Percentiles rank a stretch among this genome's conserved stretches.
Conservation (phyloP, 352 stramenopile species). For the Phytophthora podocarpi region DNA sequence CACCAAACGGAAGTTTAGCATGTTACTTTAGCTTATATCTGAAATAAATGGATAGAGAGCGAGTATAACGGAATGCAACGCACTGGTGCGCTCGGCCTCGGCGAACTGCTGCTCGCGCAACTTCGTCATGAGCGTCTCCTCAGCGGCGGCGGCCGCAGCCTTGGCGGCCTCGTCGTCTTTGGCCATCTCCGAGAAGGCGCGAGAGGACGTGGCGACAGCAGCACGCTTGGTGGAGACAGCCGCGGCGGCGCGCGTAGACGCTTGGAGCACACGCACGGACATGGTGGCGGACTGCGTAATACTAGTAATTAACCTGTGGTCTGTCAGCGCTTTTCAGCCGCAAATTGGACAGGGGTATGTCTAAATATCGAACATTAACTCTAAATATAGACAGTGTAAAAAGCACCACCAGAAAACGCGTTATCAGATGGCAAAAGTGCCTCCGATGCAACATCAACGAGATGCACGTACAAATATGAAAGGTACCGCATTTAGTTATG, state of each 20-base stretch:
- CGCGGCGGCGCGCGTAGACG: constrained; percentile 25
- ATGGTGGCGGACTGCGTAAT: constrained; percentile 20
- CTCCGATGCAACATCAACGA: too few relatives aligned
- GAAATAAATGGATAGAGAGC: too few relatives aligned
- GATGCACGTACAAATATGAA: constrained; percentile 26
- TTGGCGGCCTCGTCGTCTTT: constrained; percentile 52
- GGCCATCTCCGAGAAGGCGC: constrained; percentile 52
- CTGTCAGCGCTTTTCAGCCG: constrained; percentile 21
- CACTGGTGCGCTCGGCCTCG: constrained; percentile 62
- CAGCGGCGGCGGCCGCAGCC: constrained; percentile 32
- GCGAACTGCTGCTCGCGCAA: constrained; percentile 56
- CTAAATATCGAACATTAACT: constrained; percentile 8
- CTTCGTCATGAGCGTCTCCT: constrained; percentile 56
- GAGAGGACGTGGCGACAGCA: constrained; percentile 15
- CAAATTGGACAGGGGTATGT: constrained; percentile 11
- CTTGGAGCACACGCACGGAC: constrained; percentile 51
- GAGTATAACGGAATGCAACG: constrained; percentile 4
- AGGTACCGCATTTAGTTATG: constrained; percentile 32
- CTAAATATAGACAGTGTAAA: constrained; percentile 17
- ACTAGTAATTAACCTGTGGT: constrained; percentile 8
- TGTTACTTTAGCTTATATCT: too few relatives aligned
- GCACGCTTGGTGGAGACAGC: constrained; percentile 16
- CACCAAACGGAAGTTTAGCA: constrained; percentile 3
- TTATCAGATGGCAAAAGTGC: too few relatives aligned
- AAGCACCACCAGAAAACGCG: constrained; percentile 25